phyloP scores from a whole-genome alignment of 257 asterid species.

The Plantago ovata region DNA sequence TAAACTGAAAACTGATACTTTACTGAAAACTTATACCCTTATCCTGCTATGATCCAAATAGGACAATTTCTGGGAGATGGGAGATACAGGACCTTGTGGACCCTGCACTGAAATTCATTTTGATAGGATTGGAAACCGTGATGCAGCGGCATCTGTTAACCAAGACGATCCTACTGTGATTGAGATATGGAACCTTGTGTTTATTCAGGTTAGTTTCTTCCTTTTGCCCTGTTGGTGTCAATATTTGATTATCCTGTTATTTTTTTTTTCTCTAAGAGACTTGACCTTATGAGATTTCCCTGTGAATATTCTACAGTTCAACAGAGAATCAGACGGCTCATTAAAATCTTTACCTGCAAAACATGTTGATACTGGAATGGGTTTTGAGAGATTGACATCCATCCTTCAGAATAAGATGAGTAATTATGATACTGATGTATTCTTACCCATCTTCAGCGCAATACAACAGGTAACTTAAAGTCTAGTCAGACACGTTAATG shows the following conservation, averaged over 20 bases:
- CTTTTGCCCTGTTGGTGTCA: slow-evolving; percentile 15
- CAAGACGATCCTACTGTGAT: slow-evolving; percentile 94
- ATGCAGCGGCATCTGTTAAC: slow-evolving; percentile 81
- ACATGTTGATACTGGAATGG: slow-evolving; percentile 99
- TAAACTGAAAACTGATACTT: too few species aligned
- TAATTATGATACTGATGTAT: slow-evolving; percentile 93
- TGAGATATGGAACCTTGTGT: slow-evolving; percentile 98
- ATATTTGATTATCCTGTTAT: slow-evolving; percentile 8
- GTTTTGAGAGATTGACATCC: slow-evolving; percentile 95
- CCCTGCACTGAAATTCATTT: slow-evolving; percentile 97
- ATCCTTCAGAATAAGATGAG: slow-evolving; percentile 96
- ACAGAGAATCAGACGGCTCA: slow-evolving; percentile 86
- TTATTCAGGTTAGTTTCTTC: slow-evolving; percentile 70
- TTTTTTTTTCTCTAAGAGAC: background rate
- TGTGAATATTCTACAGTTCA: slow-evolving; percentile 50
- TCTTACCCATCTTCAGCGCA: slow-evolving; percentile 79
- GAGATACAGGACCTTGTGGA: slow-evolving; percentile 99
- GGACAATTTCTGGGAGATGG: slow-evolving; percentile 99
- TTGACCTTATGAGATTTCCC: slow-evolving; percentile 1
- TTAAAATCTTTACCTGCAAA: slow-evolving; percentile 88
- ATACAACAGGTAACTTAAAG: slow-evolving; percentile 62
- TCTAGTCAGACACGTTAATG: background rate
- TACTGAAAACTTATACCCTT: too few species aligned
- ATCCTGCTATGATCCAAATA: slow-evolving; percentile 10
- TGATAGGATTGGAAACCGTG: slow-evolving; percentile 92